Conservation (phyloP, 352 stramenopile species). For the Globisporangium mamillatum region DNA sequence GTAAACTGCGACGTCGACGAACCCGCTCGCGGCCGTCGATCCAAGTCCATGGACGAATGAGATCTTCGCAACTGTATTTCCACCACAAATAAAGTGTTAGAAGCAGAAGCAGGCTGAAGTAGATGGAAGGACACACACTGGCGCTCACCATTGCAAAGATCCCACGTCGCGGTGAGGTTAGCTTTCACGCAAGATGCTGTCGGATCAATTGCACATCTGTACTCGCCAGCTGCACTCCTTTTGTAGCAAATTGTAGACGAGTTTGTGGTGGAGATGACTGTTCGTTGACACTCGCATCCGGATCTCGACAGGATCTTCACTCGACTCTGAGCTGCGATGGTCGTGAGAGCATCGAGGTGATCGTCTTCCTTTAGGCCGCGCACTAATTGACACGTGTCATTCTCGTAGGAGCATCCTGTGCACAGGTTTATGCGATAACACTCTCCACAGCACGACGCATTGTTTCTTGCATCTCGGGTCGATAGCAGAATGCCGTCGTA, state of each 20-base stretch:
- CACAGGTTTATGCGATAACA: slow-evolving; percentile 14
- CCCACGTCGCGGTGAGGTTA: slow-evolving; percentile 19
- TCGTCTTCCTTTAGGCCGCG: slow-evolving; percentile 18
- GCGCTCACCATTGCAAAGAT: slow-evolving; percentile 36
- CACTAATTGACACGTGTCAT: slow-evolving; percentile 16
- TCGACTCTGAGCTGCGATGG: not conserved
- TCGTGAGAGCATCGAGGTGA: not conserved
- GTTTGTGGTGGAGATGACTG: slow-evolving; percentile 3
- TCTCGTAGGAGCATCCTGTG: slow-evolving; percentile 11
- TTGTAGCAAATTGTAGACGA: slow-evolving; percentile 23
- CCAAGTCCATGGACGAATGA: slow-evolving; percentile 23
- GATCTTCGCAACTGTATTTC: slow-evolving; percentile 26
- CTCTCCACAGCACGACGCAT: slow-evolving; percentile 16
- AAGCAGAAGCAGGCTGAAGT: not conserved
- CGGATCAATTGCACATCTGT: slow-evolving; percentile 21
- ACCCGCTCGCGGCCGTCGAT: slow-evolving; percentile 8
- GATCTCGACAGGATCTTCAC: slow-evolving; percentile 22
- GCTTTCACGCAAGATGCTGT: slow-evolving; percentile 17
- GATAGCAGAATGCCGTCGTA: slow-evolving; percentile 14
- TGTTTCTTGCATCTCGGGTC: slow-evolving; percentile 1
- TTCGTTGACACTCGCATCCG: slow-evolving; percentile 29
- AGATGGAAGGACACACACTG: not conserved
- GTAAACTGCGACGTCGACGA: slow-evolving; percentile 23
- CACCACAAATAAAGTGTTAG: not conserved
- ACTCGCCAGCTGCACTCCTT: not conserved